Base-by-base conservation (phyloP, 1,139 yeast species). In the Sugiyamaella neomexicana region DNA sequence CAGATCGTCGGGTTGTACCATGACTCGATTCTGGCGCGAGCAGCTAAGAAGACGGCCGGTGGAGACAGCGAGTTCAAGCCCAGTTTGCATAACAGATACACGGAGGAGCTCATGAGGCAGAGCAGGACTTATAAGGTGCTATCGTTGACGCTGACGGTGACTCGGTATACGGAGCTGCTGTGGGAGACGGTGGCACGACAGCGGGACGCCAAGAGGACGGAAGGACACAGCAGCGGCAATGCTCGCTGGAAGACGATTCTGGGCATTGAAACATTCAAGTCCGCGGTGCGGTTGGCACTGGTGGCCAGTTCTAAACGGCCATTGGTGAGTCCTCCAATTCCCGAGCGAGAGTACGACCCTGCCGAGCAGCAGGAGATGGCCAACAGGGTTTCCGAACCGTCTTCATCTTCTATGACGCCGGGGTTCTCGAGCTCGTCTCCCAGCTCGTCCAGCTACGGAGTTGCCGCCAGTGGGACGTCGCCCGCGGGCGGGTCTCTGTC, bases 1-100 rank as follows among this genome's bases (percentile, higher is more conserved):
- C 71, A 71, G 55, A 63, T 74, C 6, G 60, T 74, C 27, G 73
- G 74, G 15, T 56, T 72, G 47, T 74, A 73, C 57, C 76, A 74
- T 55, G 75, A 73, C 61, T 63, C 69, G 16, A 62, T 74, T 29
- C 60, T 72, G 15, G 62, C 69, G 13, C 61, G 62, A 8, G 72
- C 75, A 1, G 65, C 71, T 38, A 61, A 65, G 34, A 57, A 58
- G 32, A 52, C 60, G 5, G 16, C 41, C 57, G 64, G n/a, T 10
- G 58, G n/a, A n/a, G n/a, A 63, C 15, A 60, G 66, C 9, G 56
- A 56, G 12, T 58, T 60, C 53, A 58, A 60, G 46, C 65, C 66
- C 10, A 58, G 64, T 37, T 58, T 65, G 23, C 75, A 73, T 56
- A 69, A 71, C 46, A 61, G 71, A 41, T 73, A 69, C 58, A 64